Evolutionary conservation across 2,329 filamentous ascomycete species (phyloP).

Genomic region (Cercospora sesami): DNA sequence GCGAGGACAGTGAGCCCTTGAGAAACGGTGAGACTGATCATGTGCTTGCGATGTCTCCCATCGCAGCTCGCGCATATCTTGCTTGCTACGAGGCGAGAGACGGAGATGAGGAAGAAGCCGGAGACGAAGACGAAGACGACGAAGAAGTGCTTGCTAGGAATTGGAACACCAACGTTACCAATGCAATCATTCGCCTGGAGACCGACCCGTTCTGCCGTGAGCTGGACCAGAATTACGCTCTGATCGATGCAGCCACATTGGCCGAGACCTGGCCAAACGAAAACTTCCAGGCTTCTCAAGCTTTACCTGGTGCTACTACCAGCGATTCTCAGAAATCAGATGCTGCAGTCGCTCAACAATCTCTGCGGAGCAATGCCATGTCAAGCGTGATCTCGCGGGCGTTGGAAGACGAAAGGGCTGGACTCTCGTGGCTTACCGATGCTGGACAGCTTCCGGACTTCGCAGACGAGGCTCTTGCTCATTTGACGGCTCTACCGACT

Average conservation of each 20-base stretch:
- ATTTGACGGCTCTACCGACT: neutral
- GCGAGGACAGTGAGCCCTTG: neutral
- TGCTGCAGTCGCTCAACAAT: neutral
- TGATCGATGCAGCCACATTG: no score
- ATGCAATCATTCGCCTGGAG: no score
- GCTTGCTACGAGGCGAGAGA: neutral
- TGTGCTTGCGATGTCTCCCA: neutral
- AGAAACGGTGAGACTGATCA: neutral
- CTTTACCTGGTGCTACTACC: no score
- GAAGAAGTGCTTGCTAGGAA: no score
- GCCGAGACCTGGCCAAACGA: no score
- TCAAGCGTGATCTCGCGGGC: conserved; percentile 2
- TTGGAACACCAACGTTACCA: no score
- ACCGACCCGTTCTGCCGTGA: no score
- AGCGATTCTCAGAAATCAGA: no score
- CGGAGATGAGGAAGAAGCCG: no score
- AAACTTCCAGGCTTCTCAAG: no score
- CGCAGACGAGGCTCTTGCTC: neutral
- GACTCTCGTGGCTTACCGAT: conserved; percentile 6
- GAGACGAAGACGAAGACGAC: no score
- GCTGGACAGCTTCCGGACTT: conserved; percentile 7
- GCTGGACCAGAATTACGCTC: no score
- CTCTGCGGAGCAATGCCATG: neutral
- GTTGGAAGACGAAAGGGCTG: neutral
- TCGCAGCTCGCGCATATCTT: neutral